Evolutionary conservation across 768 basidiomycete species (phyloP).

Genomic region (Podaxis sp.): DNA sequence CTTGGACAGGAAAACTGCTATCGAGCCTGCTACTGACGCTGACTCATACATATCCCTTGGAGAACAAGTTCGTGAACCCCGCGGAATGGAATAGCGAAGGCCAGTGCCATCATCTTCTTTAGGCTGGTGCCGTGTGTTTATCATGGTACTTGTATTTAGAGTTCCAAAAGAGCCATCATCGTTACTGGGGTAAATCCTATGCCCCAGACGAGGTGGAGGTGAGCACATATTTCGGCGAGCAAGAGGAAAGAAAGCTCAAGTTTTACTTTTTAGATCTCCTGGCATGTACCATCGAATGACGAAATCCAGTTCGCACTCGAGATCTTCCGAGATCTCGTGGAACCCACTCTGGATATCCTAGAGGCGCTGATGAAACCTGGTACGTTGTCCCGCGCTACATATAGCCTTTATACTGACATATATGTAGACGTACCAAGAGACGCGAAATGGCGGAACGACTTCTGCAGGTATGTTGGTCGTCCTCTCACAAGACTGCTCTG

Average conservation of each 20-base stretch:
- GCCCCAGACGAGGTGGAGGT: slow-evolving; percentile 66
- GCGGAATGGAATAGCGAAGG: slow-evolving; percentile 73
- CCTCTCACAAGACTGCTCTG: background rate
- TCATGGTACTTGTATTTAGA: slow-evolving; percentile 33
- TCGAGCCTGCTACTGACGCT: slow-evolving; percentile 69
- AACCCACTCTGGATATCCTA: slow-evolving; percentile 54
- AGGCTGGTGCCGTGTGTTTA: background rate
- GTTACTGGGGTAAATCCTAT: slow-evolving; percentile 79
- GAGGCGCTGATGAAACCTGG: slow-evolving; percentile 53
- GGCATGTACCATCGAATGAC: slow-evolving; percentile 70
- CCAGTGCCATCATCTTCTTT: slow-evolving; percentile 21
- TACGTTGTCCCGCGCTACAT: slow-evolving; percentile 20
- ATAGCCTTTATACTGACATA: slow-evolving; percentile 5
- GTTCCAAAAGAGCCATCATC: slow-evolving; percentile 65
- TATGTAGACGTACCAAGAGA: slow-evolving; percentile 42
- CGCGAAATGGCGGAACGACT: slow-evolving; percentile 77
- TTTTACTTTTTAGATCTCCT: slow-evolving; percentile 44
- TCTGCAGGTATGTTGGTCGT: slow-evolving; percentile 57
- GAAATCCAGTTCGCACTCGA: slow-evolving; percentile 74
- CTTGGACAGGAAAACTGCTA: slow-evolving; percentile 75
- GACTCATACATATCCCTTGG: slow-evolving; percentile 76
- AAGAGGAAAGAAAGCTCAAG: background rate
- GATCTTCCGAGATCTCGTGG: slow-evolving; percentile 62
- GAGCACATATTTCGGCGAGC: slow-evolving; percentile 13
- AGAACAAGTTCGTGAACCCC: slow-evolving; percentile 78